Conservation (phyloP, 202 grass and related monocot species). For the Schoenoplectus triqueter region DNA sequence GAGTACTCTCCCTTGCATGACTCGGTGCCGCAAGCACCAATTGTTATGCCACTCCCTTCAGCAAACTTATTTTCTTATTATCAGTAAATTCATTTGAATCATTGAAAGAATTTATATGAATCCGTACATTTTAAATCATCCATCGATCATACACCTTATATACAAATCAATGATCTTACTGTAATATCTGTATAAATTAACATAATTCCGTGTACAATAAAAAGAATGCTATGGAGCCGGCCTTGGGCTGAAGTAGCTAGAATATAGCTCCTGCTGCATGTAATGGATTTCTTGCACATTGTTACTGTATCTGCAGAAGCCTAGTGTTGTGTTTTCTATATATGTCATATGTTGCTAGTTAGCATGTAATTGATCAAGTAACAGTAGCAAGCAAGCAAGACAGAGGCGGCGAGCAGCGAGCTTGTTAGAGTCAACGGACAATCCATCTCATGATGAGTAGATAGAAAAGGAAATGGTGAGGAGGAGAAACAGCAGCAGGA, state of each 20-base stretch:
- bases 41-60: slow-evolving; percentile 37
- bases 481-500: not conserved
- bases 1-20: slow-evolving; percentile 68
- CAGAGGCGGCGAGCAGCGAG: no score
- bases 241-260: not conserved
- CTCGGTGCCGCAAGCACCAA: slow-evolving; percentile 56
- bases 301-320: not conserved
- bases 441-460: not conserved
- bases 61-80: not conserved
- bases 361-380: not conserved
- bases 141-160: not conserved
- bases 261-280: not conserved
- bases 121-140: slow-evolving; percentile 8
- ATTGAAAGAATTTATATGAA: not conserved
- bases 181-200: not conserved
- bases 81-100: not conserved
- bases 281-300: not conserved
- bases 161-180: not conserved
- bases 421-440: not conserved
- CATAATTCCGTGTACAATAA: not conserved
- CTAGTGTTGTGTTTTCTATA: not conserved
- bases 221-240: not conserved
- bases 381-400: not conserved
- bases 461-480: slow-evolving; percentile 11
- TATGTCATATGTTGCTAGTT: not conserved